Conservation (phyloP, 371 early-diverging fungal species). For the Entomophthora muscae region DNA sequence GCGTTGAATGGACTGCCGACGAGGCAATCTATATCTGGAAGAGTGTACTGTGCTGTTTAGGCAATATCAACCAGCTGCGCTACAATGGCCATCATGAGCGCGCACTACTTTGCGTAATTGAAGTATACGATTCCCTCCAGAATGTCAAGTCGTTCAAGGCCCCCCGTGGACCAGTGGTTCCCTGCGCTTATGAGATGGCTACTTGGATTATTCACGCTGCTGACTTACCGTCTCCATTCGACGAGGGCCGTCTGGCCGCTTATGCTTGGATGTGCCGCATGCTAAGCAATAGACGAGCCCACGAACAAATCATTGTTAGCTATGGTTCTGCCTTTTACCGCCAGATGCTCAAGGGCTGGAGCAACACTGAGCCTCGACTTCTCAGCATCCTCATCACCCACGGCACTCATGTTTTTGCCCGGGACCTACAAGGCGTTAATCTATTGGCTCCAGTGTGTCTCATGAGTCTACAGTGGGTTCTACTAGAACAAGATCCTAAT, state of each 20-base stretch:
- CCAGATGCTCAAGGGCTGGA: neutral
- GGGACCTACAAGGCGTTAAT: neutral
- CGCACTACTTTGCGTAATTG: neutral
- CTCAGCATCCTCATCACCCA: neutral
- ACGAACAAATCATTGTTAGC: neutral
- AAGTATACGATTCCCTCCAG: slow-evolving; percentile 3
- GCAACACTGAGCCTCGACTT: neutral
- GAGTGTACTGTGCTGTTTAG: slow-evolving; percentile 46
- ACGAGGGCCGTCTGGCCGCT: neutral
- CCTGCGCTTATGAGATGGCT: slow-evolving; percentile 4
- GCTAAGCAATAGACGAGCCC: neutral
- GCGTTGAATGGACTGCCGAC: slow-evolving; percentile 17
- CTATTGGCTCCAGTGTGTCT: neutral
- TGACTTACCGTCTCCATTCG: neutral
- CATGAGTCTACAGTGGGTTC: neutral
- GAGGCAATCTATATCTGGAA: slow-evolving; percentile 35
- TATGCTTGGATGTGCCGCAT: slow-evolving; percentile 7
- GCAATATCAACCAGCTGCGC: slow-evolving; percentile 39
- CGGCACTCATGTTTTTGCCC: neutral
- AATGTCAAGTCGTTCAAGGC: neutral
- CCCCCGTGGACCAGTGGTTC: neutral
- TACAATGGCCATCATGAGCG: neutral
- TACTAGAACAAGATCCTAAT: neutral
- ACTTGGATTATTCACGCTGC: slow-evolving; percentile 1
- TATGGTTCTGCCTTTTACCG: neutral